A percentile compares a stretch with the other conserved stretches of the same genome.
phyloP scores from a whole-genome alignment of 2,329 filamentous ascomycete species.

The Akanthomyces dipterigenus region DNA sequence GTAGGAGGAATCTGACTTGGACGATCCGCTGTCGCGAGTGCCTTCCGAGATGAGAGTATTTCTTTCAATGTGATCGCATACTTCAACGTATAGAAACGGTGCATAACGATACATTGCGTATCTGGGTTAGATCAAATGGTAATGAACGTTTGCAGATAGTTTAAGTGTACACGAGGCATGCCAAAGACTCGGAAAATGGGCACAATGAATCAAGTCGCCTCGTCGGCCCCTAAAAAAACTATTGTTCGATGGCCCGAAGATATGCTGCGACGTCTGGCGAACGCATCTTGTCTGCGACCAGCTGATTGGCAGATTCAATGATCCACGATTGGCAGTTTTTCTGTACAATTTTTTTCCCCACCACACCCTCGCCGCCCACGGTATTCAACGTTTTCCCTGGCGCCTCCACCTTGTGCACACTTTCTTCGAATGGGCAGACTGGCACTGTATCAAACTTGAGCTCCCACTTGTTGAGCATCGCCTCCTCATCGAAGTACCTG shows the following conservation, averaged over 20 bases:
- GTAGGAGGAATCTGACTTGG: too few species aligned
- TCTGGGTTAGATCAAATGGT: too few species aligned
- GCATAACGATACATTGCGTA: too few species aligned
- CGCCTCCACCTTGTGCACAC: constrained; percentile 13
- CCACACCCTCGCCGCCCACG: not conserved
- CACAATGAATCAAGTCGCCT: too few species aligned
- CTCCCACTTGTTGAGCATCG: constrained; percentile 21
- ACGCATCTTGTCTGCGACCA: constrained; percentile 23
- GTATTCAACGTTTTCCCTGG: constrained; percentile 17
- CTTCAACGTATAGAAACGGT: too few species aligned
- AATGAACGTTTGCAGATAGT: too few species aligned
- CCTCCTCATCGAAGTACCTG: constrained; percentile 18
- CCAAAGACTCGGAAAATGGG: too few species aligned
- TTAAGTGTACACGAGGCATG: too few species aligned
- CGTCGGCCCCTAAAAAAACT: too few species aligned
- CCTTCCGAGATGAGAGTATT: too few species aligned
- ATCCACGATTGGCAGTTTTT: constrained; percentile 31
- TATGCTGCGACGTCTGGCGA: constrained; percentile 18
- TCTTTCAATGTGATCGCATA: too few species aligned
- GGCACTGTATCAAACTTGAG: constrained; percentile 17
- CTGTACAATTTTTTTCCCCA: constrained; percentile 20
- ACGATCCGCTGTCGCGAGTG: too few species aligned
- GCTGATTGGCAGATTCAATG: constrained; percentile 25
- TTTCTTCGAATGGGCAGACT: constrained; percentile 22
- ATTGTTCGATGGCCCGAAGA: constrained; percentile 21